Evolutionary conservation across 1,139 yeast genomes (phyloP).

Genomic region (Pichia sp.): DNA sequence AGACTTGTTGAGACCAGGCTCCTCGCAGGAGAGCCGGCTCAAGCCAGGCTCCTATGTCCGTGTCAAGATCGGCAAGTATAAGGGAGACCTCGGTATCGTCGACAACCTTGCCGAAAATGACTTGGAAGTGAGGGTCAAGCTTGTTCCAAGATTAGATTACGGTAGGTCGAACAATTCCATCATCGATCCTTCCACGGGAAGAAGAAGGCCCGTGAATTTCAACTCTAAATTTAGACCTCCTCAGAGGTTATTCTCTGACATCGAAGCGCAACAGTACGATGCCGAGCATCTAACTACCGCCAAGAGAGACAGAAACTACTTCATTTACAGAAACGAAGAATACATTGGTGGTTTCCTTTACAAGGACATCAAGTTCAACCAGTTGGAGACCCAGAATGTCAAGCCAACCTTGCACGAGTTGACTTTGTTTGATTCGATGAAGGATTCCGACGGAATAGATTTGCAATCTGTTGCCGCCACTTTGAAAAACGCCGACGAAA

Average conservation of each 20-base stretch:
- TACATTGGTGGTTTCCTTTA: slow-evolving; percentile 82
- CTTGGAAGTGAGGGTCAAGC: slow-evolving; percentile 83
- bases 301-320: slow-evolving; percentile 72
- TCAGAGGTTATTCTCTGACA: slow-evolving; percentile 78
- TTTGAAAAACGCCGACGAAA: slow-evolving; percentile 59
- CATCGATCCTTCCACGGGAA: slow-evolving; percentile 49
- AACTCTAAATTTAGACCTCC: slow-evolving; percentile 65
- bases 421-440: slow-evolving; percentile 66
- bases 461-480: slow-evolving; percentile 81
- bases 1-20: slow-evolving; percentile 84
- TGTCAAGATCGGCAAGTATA: slow-evolving; percentile 84
- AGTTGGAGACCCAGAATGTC: slow-evolving; percentile 76
- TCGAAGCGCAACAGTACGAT: slow-evolving; percentile 54
- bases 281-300: slow-evolving; percentile 48
- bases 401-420: slow-evolving; percentile 87
- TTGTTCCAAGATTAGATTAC: slow-evolving; percentile 91
- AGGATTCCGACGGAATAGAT: slow-evolving; percentile 73
- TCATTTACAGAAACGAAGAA: slow-evolving; percentile 78
- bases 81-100: slow-evolving; percentile 89
- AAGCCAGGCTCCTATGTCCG: slow-evolving; percentile 92
- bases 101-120: slow-evolving; percentile 94
- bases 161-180: slow-evolving; percentile 48
- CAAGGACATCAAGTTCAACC: slow-evolving; percentile 82
- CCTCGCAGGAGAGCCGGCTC: slow-evolving; percentile 80
- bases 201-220: slow-evolving; percentile 39